phyloP scores from a whole-genome alignment of 495 filamentous ascomycete species.

The Penicillium coffeae region DNA sequence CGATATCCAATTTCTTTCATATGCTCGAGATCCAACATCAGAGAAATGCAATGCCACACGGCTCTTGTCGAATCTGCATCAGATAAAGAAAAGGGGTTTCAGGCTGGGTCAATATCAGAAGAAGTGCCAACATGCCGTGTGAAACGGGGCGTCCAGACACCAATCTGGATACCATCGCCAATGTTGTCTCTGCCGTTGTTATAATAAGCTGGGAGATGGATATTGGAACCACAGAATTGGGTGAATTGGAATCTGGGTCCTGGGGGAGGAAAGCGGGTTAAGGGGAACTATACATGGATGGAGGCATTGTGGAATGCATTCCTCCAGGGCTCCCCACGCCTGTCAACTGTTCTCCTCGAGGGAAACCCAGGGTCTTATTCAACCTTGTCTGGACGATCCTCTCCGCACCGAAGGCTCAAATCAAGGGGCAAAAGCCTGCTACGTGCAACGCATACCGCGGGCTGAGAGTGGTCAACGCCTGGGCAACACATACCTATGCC shows the following conservation, averaged over 20 bases:
- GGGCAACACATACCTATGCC: constrained; percentile 25
- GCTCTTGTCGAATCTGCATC: neutral
- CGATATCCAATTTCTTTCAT: neutral
- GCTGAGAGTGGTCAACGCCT: constrained; percentile 14
- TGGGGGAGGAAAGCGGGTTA: neutral
- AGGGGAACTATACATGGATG: constrained; percentile 5
- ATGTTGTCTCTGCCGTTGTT: neutral
- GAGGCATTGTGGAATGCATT: constrained; percentile 13
- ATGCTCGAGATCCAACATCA: neutral
- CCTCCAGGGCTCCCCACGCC: neutral
- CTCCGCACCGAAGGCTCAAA: constrained; percentile 2
- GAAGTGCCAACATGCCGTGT: no score
- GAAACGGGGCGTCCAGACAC: neutral
- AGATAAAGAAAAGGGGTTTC: no score
- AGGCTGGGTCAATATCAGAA: no score
- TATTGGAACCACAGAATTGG: neutral
- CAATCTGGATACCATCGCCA: neutral
- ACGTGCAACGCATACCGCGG: constrained; percentile 14
- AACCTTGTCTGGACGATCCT: constrained; percentile 9
- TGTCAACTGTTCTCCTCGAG: neutral
- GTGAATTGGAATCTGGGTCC: neutral
- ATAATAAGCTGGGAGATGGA: neutral
- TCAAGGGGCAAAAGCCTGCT: constrained; percentile 19
- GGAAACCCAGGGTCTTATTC: constrained; percentile 10
- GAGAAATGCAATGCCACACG: neutral